These are phyloP conservation scores for Platismatia glauca DNA, from an alignment of 495 filamentous ascomycete species.

Conservation along the genomic window DNA sequence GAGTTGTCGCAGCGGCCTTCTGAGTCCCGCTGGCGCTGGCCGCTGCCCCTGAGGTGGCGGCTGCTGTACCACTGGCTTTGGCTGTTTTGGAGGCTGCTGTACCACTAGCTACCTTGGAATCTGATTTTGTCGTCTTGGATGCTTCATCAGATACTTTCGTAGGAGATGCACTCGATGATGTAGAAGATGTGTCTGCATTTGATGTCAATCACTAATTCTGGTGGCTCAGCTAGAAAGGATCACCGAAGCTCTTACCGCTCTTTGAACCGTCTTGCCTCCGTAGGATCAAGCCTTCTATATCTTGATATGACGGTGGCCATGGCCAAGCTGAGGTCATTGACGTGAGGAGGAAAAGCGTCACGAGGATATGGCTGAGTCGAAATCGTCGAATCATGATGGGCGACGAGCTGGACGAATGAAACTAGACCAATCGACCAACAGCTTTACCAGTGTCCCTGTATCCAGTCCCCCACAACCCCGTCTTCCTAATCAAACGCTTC, in stretches of 20 bases:
- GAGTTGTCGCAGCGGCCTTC: slow-evolving; percentile 28
- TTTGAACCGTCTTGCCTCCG: slow-evolving; percentile 21
- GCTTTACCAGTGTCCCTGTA: not conserved
- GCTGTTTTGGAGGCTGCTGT: slow-evolving; percentile 8
- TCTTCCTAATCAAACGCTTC: not conserved
- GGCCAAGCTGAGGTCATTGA: slow-evolving; percentile 44
- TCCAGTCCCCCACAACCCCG: not conserved
- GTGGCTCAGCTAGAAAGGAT: not conserved
- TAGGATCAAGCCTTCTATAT: slow-evolving; percentile 22
- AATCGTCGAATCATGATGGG: slow-evolving; percentile 15
- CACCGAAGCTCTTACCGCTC: slow-evolving; percentile 19
- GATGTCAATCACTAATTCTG: not conserved
- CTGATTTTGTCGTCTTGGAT: not conserved
- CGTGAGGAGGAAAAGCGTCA: slow-evolving; percentile 36
- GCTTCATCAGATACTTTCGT: not conserved
- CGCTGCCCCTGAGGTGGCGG: slow-evolving; percentile 19
- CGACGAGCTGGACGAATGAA: not conserved
- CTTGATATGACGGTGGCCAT: slow-evolving; percentile 32
- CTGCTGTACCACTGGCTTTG: slow-evolving; percentile 12
- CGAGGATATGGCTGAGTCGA: slow-evolving; percentile 13
- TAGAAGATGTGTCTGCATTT: slow-evolving; percentile 5
- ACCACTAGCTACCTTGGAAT: slow-evolving; percentile 2
- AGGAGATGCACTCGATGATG: slow-evolving; percentile 3
- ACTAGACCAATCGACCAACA: not conserved
- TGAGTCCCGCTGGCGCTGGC: slow-evolving; percentile 12